Evolutionary conservation across 345 rosid genomes (phyloP).

Genomic region (Acer negundo): DNA sequence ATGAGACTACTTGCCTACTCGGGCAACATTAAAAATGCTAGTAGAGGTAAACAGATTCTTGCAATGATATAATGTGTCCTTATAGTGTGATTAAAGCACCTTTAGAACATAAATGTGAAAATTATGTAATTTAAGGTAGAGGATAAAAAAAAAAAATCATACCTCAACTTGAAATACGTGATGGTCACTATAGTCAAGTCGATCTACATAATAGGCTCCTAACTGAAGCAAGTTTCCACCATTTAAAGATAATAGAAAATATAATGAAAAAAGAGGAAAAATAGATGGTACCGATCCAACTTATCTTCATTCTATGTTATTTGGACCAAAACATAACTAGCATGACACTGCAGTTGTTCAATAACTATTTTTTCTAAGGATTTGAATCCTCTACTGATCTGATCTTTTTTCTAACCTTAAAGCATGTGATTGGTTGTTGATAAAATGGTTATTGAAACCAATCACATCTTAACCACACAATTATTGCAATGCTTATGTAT

Average conservation of each 20-base stretch:
- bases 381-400: no score
- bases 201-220: constrained; percentile 56
- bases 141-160: constrained; percentile 3
- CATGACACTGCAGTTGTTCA: not conserved
- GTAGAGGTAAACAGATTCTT: not conserved
- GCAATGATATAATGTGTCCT: not conserved
- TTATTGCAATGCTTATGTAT: no score
- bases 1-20: no score
- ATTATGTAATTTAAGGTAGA: not conserved
- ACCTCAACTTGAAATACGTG: constrained; percentile 56
- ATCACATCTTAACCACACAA: no score
- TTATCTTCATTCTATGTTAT: not conserved
- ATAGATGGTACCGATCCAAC: not conserved
- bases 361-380: not conserved
- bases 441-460: no score
- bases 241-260: not conserved
- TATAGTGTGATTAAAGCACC: not conserved
- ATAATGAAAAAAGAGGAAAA: not conserved
- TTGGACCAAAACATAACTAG: not conserved
- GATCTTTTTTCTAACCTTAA: no score
- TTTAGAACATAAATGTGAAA: not conserved
- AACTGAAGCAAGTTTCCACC: constrained; percentile 47
- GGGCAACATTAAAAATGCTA: not conserved
- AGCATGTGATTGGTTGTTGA: no score
- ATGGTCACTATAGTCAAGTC: constrained; percentile 79